Evolutionary conservation across 1,284 basidiomycete species (phyloP).

Genomic region (Sanguinoderma infundibulare): DNA sequence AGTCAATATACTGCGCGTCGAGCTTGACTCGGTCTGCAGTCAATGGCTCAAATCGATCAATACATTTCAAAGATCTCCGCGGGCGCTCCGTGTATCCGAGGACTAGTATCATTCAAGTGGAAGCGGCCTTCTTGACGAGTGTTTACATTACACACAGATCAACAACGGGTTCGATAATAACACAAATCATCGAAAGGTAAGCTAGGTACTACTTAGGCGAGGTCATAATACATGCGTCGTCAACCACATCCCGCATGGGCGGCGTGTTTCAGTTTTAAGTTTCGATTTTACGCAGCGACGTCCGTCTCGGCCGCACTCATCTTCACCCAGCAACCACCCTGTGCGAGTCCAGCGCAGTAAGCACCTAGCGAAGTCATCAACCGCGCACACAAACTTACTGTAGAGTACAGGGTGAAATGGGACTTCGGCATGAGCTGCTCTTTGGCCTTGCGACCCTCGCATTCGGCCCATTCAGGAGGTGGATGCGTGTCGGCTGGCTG

Average conservation of each 20-base stretch:
- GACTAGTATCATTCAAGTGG: too few relatives aligned
- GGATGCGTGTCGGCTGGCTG: constrained; percentile 27
- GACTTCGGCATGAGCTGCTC: constrained; percentile 28
- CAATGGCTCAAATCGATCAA: constrained; percentile 22
- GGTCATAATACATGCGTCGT: neutral
- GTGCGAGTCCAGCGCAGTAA: neutral
- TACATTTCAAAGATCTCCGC: constrained; percentile 18
- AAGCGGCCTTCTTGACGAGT: too few relatives aligned
- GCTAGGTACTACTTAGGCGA: too few relatives aligned
- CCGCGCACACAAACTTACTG: constrained; percentile 38
- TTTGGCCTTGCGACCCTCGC: constrained; percentile 20
- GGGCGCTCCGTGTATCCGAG: constrained; percentile 8
- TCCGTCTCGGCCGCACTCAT: constrained; percentile 21
- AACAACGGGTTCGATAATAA: too few relatives aligned
- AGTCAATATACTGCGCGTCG: neutral
- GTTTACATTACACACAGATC: too few relatives aligned
- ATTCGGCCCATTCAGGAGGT: constrained; percentile 22
- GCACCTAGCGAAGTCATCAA: neutral
- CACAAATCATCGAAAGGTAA: neutral
- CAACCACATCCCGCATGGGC: neutral
- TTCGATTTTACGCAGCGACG: neutral
- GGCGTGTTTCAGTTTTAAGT: neutral
- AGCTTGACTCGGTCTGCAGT: constrained; percentile 10
- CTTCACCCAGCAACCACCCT: constrained; percentile 37
- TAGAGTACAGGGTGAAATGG: constrained; percentile 33